Evolutionary conservation across 495 filamentous ascomycete genomes (phyloP).

Genomic region (Talaromyces proteolyticus): DNA sequence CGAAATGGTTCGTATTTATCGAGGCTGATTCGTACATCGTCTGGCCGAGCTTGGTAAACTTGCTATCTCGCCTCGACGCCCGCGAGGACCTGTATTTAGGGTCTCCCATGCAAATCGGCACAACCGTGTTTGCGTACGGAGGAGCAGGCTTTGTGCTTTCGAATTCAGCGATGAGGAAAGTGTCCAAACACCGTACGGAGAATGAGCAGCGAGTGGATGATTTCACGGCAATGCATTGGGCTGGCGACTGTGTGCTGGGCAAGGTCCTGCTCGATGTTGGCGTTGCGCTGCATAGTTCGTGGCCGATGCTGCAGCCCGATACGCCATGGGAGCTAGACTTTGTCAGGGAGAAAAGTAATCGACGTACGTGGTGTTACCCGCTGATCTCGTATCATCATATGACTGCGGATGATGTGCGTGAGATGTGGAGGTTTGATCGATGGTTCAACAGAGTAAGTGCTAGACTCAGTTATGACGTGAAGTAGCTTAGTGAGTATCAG

Average conservation of each 20-base stretch:
- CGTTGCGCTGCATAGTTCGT: constrained; percentile 27
- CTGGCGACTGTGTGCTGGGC: constrained; percentile 40
- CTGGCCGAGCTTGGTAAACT: constrained; percentile 57
- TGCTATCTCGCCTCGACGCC: constrained; percentile 44
- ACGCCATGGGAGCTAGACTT: constrained; percentile 31
- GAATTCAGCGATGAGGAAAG: constrained; percentile 21
- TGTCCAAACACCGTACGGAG: constrained; percentile 13
- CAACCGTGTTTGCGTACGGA: constrained; percentile 55
- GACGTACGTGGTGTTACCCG: constrained; percentile 43
- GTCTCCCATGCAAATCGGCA: constrained; percentile 39
- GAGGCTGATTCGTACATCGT: constrained; percentile 64
- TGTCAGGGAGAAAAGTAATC: constrained; percentile 30
- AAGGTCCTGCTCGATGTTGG: constrained; percentile 31
- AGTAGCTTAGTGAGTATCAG: too few species aligned
- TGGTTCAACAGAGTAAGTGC: constrained; percentile 35
- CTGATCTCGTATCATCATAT: constrained; percentile 46
- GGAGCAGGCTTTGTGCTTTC: constrained; percentile 58
- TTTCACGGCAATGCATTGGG: constrained; percentile 26
- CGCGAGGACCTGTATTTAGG: constrained; percentile 48
- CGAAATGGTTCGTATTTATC: constrained; percentile 63
- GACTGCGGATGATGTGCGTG: constrained; percentile 29
- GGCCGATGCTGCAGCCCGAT: constrained; percentile 31
- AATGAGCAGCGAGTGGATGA: constrained; percentile 17
- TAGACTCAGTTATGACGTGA: constrained; percentile 5
- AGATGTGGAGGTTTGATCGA: constrained; percentile 40